These are phyloP conservation scores for Neofusicoccum sp. DNA, from an alignment of 2,329 filamentous ascomycete species.

Conservation along the genomic window DNA sequence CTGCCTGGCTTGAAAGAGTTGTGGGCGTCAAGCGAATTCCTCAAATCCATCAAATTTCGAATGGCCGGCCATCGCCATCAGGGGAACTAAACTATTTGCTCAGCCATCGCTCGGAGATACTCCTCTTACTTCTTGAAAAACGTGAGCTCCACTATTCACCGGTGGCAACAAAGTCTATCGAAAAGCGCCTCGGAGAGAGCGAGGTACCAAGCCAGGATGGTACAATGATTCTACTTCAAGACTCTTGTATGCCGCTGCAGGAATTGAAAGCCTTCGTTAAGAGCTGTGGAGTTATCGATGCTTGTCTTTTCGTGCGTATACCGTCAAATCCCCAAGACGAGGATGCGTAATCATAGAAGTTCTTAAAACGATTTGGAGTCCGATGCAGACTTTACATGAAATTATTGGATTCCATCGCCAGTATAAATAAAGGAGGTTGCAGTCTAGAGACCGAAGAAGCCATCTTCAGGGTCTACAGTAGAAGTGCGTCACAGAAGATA, in stretches of 20 bases:
- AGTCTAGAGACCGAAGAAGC: too few species aligned
- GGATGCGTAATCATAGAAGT: neutral
- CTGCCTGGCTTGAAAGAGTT: neutral
- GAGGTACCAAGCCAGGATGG: too few species aligned
- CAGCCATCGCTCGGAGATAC: neutral
- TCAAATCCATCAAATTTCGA: neutral
- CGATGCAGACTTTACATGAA: neutral
- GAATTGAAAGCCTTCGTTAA: too few species aligned
- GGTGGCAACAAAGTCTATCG: neutral
- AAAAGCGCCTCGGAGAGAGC: neutral
- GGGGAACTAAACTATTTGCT: neutral
- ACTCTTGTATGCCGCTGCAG: neutral
- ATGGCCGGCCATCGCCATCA: neutral
- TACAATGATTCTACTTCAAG: neutral
- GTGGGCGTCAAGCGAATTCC: neutral
- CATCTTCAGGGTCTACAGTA: too few species aligned
- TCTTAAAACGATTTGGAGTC: neutral
- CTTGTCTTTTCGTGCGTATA: neutral
- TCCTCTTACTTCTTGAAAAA: neutral
- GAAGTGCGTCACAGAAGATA: too few species aligned
- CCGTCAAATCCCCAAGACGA: neutral
- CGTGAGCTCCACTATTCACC: neutral
- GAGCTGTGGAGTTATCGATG: too few species aligned
- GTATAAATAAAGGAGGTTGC: neutral
- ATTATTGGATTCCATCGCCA: neutral